phyloP scores from a whole-genome alignment of 352 stramenopile species.

The Pythium insidiosum region DNA sequence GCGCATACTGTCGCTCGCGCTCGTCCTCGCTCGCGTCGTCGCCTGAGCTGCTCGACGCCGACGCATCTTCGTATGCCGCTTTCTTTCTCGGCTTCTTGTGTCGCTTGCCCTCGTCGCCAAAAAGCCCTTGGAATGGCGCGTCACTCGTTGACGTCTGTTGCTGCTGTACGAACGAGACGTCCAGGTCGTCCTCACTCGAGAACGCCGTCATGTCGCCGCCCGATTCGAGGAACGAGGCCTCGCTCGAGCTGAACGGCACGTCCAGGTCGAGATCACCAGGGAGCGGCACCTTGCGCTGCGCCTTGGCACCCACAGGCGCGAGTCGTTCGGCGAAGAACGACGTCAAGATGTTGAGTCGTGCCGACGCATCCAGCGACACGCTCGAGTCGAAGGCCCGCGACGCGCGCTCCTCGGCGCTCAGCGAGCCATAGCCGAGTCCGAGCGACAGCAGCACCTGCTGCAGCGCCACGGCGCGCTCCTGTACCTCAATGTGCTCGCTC shows the following conservation, averaged over 20 bases:
- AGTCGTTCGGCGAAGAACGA: conserved; percentile 80
- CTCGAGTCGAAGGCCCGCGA: conserved; percentile 58
- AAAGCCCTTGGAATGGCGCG: no score
- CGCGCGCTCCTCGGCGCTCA: conserved; percentile 54
- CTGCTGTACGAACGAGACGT: conserved; percentile 76
- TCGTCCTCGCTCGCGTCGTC: conserved; percentile 35
- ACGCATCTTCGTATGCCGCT: not conserved
- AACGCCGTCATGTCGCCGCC: conserved; percentile 58
- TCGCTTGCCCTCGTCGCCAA: conserved; percentile 10
- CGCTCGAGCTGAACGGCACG: conserved; percentile 33
- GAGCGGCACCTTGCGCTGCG: conserved; percentile 87
- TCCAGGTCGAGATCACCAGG: conserved; percentile 78
- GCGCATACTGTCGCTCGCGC: conserved; percentile 18
- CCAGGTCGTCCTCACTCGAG: conserved; percentile 62
- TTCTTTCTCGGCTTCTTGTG: conserved; percentile 3
- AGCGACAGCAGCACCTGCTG: conserved; percentile 63
- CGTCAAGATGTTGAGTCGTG: conserved; percentile 49
- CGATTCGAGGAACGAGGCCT: conserved; percentile 68
- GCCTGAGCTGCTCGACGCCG: conserved; percentile 19
- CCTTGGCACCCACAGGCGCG: conserved; percentile 84
- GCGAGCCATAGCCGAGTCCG: conserved; percentile 41
- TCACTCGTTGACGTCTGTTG: conserved; percentile 2
- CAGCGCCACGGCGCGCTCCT: conserved; percentile 90
- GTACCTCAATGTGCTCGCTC: conserved; percentile 91
- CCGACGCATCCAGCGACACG: conserved; percentile 29